phyloP scores from a whole-genome alignment of 495 filamentous ascomycete species.

The Elaphomyces granulatus region DNA sequence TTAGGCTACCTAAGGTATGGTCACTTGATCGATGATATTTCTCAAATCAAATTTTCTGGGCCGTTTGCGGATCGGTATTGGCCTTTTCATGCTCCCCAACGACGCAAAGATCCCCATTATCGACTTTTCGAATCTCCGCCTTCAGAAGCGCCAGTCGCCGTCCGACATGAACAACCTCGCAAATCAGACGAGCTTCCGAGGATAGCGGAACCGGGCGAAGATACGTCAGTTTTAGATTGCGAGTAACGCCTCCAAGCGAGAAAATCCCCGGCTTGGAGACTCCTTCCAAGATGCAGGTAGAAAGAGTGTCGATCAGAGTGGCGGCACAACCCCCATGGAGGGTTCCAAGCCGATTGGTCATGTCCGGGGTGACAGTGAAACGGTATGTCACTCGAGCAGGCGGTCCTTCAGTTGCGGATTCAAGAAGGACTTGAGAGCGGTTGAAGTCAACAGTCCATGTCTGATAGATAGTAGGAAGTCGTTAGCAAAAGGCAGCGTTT shows the following conservation, averaged over 20 bases:
- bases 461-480: constrained; percentile 11
- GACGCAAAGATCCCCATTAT: constrained; percentile 39
- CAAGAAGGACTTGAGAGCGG: constrained; percentile 25
- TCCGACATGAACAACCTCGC: constrained; percentile 50
- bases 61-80: constrained; percentile 40
- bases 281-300: constrained; percentile 41
- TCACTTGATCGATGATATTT: constrained; percentile 16
- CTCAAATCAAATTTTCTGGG: constrained; percentile 2
- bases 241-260: constrained; percentile 45
- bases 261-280: constrained; percentile 47
- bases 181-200: constrained; percentile 36
- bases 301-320: constrained; percentile 53
- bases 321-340: constrained; percentile 60
- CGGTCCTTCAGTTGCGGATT: constrained; percentile 25
- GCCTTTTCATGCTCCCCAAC: constrained; percentile 59
- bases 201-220: constrained; percentile 44
- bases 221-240: constrained; percentile 54
- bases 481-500: no score
- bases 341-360: constrained; percentile 45
- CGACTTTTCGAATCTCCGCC: constrained; percentile 26
- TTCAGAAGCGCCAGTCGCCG: constrained; percentile 35
- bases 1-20: constrained; percentile 17
- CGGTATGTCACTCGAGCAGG: constrained; percentile 23
- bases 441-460: constrained; percentile 23
- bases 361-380: constrained; percentile 36